Conservation (phyloP, 1,139 yeast genomes). For the Casaregolazyma lundiana region DNA sequence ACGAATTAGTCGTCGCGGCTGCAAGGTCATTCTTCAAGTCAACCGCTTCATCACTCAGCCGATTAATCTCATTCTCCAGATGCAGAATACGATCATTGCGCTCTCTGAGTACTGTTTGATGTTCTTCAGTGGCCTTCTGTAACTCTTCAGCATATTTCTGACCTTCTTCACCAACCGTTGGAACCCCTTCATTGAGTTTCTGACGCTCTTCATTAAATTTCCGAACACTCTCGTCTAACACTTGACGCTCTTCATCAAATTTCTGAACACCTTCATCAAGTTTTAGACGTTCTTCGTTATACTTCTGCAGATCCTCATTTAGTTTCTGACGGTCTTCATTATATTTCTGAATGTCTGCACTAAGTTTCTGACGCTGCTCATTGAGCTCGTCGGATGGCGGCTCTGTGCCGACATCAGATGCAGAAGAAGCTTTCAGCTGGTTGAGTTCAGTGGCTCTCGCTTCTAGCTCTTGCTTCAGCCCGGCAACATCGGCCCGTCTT, state of each 20-base stretch:
- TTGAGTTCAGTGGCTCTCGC: slow-evolving; percentile 10
- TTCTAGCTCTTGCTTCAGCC: slow-evolving; percentile 23
- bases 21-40: slow-evolving; percentile 18
- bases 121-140: slow-evolving; percentile 17
- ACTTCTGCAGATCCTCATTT: too few species aligned
- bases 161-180: too few species aligned
- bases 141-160: slow-evolving; percentile 2
- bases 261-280: not conserved
- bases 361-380: not conserved
- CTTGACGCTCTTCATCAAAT: too few species aligned
- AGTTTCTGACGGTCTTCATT: not conserved
- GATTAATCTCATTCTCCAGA: slow-evolving; percentile 26
- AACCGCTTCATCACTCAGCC: slow-evolving; percentile 22
- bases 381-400: slow-evolving; percentile 9
- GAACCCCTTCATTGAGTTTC: not conserved
- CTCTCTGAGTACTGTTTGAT: slow-evolving; percentile 14
- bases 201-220: too few species aligned
- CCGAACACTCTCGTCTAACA: too few species aligned
- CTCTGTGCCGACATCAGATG: slow-evolving; percentile 11
- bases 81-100: slow-evolving; percentile 25
- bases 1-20: slow-evolving; percentile 8
- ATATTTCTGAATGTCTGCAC: too few species aligned
- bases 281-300: not conserved
- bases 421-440: not conserved
- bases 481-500: slow-evolving; percentile 20